Conservation (phyloP, 345 rosid genomes). For the Eucalyptus melliodora region DNA sequence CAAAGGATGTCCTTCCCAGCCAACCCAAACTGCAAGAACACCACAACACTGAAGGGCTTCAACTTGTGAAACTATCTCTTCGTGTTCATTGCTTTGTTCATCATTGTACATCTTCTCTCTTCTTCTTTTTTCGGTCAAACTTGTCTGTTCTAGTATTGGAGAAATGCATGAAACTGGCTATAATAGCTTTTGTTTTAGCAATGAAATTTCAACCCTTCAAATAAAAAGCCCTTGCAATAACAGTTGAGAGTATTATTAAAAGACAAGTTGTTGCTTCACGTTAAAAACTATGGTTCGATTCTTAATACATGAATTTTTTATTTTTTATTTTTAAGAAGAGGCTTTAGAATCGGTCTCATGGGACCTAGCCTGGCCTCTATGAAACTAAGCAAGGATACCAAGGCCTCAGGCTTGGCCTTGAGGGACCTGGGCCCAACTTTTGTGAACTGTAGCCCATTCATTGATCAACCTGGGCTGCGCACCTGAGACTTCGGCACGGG, state of each 20-base stretch:
- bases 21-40: slow-evolving; percentile 50
- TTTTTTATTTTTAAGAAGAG: too few relatives aligned
- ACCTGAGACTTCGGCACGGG: neutral
- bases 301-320: too few relatives aligned
- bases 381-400: too few relatives aligned
- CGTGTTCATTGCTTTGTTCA: neutral
- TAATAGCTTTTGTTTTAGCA: neutral
- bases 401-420: neutral
- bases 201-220: neutral
- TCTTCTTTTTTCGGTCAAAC: too few relatives aligned
- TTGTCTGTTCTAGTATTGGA: neutral
- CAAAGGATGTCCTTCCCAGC: slow-evolving; percentile 59
- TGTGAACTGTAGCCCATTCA: neutral
- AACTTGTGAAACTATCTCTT: slow-evolving; percentile 6
- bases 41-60: slow-evolving; percentile 52
- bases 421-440: neutral
- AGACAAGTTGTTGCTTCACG: too few relatives aligned
- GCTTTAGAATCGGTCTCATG: neutral
- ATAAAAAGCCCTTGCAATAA: neutral
- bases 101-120: neutral
- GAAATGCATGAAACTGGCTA: neutral
- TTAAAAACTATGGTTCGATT: too few relatives aligned
- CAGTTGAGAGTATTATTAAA: neutral
- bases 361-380: neutral
- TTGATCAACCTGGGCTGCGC: neutral